These are phyloP conservation scores for Backusella luteola DNA, from an alignment of 192 early-diverging fungal genomes.

Conservation along the genomic window DNA sequence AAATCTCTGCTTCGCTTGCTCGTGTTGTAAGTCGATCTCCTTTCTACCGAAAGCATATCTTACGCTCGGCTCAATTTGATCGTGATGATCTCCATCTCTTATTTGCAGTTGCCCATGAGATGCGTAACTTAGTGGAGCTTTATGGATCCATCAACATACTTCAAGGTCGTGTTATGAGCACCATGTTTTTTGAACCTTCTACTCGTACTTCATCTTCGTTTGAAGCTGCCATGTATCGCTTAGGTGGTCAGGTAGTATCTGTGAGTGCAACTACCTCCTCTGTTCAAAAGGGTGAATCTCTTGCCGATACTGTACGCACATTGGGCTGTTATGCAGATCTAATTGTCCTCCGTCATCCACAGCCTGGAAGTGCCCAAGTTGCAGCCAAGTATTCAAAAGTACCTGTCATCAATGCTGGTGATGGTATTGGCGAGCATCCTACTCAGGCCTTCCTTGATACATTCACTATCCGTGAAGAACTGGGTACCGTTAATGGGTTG, in stretches of 20 bases:
- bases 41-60: conserved; percentile 93
- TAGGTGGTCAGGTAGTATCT: conserved; percentile 88
- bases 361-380: conserved; percentile 76
- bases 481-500: conserved; percentile 94
- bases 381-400: conserved; percentile 89
- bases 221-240: conserved; percentile 90
- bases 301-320: conserved; percentile 94
- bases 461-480: conserved; percentile 92
- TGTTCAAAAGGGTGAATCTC: conserved; percentile 93
- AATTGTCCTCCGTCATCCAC: conserved; percentile 91
- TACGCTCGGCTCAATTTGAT: conserved; percentile 88
- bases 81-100: conserved; percentile 92
- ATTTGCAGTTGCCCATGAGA: conserved; percentile 96
- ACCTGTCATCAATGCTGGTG: conserved; percentile 96
- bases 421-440: conserved; percentile 97
- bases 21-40: conserved; percentile 67
- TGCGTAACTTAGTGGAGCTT: conserved; percentile 92
- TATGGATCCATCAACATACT: conserved; percentile 84
- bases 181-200: conserved; percentile 96
- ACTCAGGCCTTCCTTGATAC: conserved; percentile 97
- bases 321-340: conserved; percentile 90
- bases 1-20: conserved; percentile 37
- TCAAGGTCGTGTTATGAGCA: conserved; percentile 87
- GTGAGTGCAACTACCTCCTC: conserved; percentile 85
- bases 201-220: conserved; percentile 94